These are phyloP conservation scores for Diaporthe citrichinensis DNA, from an alignment of 2,329 filamentous ascomycete species.

Conservation along the genomic window DNA sequence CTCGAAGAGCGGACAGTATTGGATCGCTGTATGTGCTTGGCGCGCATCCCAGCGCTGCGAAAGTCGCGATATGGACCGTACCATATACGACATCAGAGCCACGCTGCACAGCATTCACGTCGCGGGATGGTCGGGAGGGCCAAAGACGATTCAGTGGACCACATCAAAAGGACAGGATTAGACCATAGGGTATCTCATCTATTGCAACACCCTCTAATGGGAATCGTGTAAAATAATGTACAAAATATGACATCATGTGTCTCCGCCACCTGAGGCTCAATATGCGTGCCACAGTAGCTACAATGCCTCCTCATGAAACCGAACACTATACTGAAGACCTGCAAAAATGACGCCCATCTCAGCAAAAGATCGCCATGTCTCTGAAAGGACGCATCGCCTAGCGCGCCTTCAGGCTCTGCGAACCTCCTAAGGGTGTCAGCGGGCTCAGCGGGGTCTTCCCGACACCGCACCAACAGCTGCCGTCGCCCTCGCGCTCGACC, in stretches of 20 bases:
- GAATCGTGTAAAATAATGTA: slow-evolving; percentile 30
- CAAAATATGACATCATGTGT: slow-evolving; percentile 16
- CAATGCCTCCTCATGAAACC: background rate
- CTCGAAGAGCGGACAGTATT: background rate
- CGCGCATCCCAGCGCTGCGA: background rate
- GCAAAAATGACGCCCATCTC: background rate
- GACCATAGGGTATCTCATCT: slow-evolving; percentile 33
- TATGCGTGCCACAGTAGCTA: slow-evolving; percentile 12
- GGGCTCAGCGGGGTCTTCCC: slow-evolving; percentile 52
- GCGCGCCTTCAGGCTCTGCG: slow-evolving; percentile 40
- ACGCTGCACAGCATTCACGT: background rate
- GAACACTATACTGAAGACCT: background rate
- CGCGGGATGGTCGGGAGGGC: background rate
- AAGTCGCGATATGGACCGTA: background rate
- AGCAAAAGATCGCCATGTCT: slow-evolving; percentile 4
- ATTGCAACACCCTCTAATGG: slow-evolving; percentile 27
- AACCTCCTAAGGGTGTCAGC: slow-evolving; percentile 18
- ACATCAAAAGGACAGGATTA: background rate
- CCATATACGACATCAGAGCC: background rate
- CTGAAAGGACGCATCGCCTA: slow-evolving; percentile 25
- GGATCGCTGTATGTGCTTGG: background rate
- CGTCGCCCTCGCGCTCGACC: slow-evolving; percentile 87
- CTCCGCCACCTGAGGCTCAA: background rate
- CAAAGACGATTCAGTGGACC: background rate
- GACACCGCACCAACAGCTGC: slow-evolving; percentile 71